Evolutionary conservation across 2,329 filamentous ascomycete genomes (phyloP).

Genomic region (Neonectria faginata): DNA sequence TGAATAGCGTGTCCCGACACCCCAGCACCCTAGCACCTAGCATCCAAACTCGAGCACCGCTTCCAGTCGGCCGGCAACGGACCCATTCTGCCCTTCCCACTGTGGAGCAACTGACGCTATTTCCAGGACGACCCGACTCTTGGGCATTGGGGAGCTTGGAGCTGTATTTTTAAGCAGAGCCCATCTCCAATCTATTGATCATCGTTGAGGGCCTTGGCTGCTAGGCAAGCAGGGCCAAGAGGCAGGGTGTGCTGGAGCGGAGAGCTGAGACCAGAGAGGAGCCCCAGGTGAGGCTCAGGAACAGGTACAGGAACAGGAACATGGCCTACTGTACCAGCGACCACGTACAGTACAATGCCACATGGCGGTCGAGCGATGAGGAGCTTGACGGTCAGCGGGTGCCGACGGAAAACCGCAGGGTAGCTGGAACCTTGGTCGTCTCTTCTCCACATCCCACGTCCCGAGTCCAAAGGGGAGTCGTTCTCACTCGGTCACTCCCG

Average conservation of each 20-base stretch:
- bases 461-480: conserved; percentile 10
- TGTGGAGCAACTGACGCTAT: conserved; percentile 43
- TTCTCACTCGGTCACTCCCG: background rate
- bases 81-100: conserved; percentile 41
- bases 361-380: conserved; percentile 37
- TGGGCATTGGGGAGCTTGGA: conserved; percentile 26
- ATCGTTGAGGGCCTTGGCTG: conserved; percentile 22
- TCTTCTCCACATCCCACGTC: conserved; percentile 24
- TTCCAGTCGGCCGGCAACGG: conserved; percentile 45
- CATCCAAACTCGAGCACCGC: conserved; percentile 28
- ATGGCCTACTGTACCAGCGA: conserved; percentile 21
- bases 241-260: conserved; percentile 14
- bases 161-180: conserved; percentile 43
- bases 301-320: conserved; percentile 17
- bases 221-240: conserved; percentile 6
- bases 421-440: conserved; percentile 12
- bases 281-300: conserved; percentile 22
- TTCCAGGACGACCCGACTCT: conserved; percentile 31
- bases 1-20: conserved; percentile 41
- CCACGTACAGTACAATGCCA: conserved; percentile 33
- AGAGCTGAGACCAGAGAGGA: conserved; percentile 5
- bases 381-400: conserved; percentile 7
- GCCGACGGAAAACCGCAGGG: conserved; percentile 18
- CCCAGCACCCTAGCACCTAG: conserved; percentile 34
- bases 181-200: conserved; percentile 25